Conservation (phyloP, 176 grass and related monocot genomes). For the Oryza brachyantha region DNA sequence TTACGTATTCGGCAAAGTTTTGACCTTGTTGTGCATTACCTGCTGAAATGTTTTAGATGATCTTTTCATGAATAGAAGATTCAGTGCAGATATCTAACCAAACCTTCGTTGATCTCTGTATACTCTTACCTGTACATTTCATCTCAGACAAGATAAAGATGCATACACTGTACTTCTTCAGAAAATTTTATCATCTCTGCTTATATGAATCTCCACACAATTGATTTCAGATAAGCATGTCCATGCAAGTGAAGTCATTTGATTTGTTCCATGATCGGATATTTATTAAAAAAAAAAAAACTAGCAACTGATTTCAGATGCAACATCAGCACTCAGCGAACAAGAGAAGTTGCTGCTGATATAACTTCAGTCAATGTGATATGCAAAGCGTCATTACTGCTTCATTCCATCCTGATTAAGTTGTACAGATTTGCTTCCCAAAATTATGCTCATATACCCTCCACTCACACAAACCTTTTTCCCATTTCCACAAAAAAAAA, state of each 20-base stretch:
- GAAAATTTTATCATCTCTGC: neutral
- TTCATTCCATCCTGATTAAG: neutral
- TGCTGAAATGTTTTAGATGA: neutral
- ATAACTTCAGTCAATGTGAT: neutral
- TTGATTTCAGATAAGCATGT: neutral
- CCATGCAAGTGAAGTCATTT: neutral
- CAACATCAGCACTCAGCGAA: neutral
- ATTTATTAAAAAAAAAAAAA: too few species aligned
- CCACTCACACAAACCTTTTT: neutral
- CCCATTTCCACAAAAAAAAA: neutral
- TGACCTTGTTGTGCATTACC: conserved; percentile 11
- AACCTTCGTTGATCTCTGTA: neutral
- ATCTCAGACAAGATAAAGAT: neutral
- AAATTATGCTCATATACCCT: neutral
- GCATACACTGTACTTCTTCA: neutral
- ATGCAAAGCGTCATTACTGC: neutral
- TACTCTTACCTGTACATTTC: conserved; percentile 20
- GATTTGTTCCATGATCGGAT: neutral
- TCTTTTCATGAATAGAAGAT: conserved; percentile 7
- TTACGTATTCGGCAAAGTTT: conserved; percentile 1
- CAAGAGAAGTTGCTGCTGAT: neutral
- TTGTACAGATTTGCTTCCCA: neutral
- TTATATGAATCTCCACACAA: neutral
- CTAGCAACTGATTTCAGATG: neutral
- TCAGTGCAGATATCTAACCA: neutral